Evolutionary conservation across 306 rosid genomes (phyloP), one percentile per base, ranked within the genome.

Genomic region (Medicago lupulina): DNA sequence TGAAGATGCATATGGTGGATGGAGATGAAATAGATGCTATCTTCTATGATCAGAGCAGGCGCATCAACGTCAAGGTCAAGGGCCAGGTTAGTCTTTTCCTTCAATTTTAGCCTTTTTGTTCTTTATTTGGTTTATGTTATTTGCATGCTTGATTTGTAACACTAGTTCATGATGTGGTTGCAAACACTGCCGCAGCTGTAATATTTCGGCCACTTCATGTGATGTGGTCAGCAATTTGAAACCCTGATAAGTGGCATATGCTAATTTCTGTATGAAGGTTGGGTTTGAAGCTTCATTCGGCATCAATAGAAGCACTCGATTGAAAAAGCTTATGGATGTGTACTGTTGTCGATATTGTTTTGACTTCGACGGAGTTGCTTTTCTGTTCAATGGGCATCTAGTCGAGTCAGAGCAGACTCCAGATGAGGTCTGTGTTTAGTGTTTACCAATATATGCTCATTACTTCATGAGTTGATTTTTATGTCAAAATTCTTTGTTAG

Each of bases 1-100:
- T n/a, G 9, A 9, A 50, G 57, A n/a, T 50, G 57, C 57, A 50
- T n/a, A 50, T 50, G 57, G 21, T 15, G 57, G 57, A 50, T n/a
- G 57, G 57, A 15, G 57, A 50, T n/a, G 57, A n/a, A 50, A 50
- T 50, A 50, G 57, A 50, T n/a, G 57, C 57, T 2, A n/a, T n/a
- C 57, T 6, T 50, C 21, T 50, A 50, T 50, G 57, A 50, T n/a
- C 21, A 50, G 9, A 50, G 57, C 57, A n/a, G 21, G 8, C 21
- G 19, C 57, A 50, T 50, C 19, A n/a, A n/a, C 4, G 21, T 50
- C 57, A 50, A 50, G 9, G 4, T 50, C 57, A 50, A 16, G 51
- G 16, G 51, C 4, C 16, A 13, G 51, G 51, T 46, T 13, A 46
- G 51, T 13, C 51, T 1, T 13, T 46, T 46, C 51, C 8, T 46